Conservation (phyloP, 2,329 filamentous ascomycete genomes). For the Xylaria sp. region DNA sequence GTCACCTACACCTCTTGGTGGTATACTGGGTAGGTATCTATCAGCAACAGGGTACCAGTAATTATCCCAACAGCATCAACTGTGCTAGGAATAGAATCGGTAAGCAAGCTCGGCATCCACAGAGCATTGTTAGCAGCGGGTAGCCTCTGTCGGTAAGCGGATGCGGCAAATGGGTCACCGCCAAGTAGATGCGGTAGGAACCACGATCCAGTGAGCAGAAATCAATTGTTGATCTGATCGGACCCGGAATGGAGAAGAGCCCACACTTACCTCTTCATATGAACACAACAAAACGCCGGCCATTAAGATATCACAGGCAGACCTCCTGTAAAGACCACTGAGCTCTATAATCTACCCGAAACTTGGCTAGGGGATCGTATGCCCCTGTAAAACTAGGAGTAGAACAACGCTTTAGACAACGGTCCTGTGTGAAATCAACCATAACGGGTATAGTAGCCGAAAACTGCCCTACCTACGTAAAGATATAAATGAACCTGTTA, state of each 20-base stretch:
- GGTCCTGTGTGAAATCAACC: no score
- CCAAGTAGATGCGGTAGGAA: neutral
- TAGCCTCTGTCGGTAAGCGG: constrained; percentile 25
- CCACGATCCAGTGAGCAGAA: neutral
- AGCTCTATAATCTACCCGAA: no score
- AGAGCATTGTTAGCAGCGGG: constrained; percentile 7
- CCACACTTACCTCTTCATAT: neutral
- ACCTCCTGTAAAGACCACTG: no score
- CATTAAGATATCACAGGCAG: neutral
- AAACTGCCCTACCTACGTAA: no score
- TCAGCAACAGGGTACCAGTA: neutral
- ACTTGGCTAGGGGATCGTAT: no score
- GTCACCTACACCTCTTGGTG: neutral
- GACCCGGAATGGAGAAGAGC: neutral
- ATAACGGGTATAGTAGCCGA: no score
- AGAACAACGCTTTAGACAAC: no score
- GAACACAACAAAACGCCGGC: neutral
- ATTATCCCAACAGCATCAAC: constrained; percentile 2
- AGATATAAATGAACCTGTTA: no score
- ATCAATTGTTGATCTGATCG: neutral
- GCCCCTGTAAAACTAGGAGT: no score
- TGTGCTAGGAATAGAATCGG: constrained; percentile 18
- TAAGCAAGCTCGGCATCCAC: constrained; percentile 29
- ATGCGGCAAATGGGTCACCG: constrained; percentile 24
- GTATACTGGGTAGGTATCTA: neutral